Conservation (phyloP, 225 moss, liverwort and hornwort genomes). For the Neckera pumila region DNA sequence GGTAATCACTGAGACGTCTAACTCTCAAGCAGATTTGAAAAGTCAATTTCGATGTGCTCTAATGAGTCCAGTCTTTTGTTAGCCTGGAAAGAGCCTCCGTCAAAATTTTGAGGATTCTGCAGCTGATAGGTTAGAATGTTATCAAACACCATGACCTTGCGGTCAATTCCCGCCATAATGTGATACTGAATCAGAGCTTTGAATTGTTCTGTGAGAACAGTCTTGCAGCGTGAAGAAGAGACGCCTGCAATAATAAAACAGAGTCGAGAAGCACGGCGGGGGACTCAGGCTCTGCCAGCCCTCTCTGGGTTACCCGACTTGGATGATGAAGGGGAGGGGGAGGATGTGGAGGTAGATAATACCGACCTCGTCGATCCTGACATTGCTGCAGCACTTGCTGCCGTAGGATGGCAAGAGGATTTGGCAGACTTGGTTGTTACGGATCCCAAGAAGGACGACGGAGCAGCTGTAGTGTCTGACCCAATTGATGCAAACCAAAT, state of each 20-base stretch:
- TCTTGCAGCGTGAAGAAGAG: conserved; percentile 41
- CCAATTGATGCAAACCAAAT: background rate
- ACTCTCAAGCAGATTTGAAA: background rate
- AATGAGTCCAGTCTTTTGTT: background rate
- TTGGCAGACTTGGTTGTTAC: conserved; percentile 4
- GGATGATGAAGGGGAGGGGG: conserved; percentile 52
- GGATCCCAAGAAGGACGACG: background rate
- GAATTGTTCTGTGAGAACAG: conserved; percentile 14
- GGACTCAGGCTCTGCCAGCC: conserved; percentile 27
- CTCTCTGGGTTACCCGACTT: conserved; percentile 23
- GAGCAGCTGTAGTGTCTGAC: background rate
- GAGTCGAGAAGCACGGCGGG: conserved; percentile 36
- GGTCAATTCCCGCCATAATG: background rate
- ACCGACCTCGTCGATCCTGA: conserved; percentile 81
- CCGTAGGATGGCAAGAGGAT: conserved; percentile 86
- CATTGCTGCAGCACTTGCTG: conserved; percentile 73
- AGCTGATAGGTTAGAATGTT: background rate
- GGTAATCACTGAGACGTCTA: conserved; percentile 24
- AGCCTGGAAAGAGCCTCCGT: background rate
- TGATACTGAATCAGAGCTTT: conserved; percentile 7
- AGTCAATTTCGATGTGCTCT: background rate
- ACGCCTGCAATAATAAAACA: conserved; percentile 46
- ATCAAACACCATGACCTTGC: background rate
- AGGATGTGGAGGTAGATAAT: conserved; percentile 59
- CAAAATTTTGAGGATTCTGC: background rate